A percentile compares a stretch with the other conserved stretches of the same genome.
Evolutionary conservation across 441 rosid genomes (phyloP).

Genomic region (Iberis amara): DNA sequence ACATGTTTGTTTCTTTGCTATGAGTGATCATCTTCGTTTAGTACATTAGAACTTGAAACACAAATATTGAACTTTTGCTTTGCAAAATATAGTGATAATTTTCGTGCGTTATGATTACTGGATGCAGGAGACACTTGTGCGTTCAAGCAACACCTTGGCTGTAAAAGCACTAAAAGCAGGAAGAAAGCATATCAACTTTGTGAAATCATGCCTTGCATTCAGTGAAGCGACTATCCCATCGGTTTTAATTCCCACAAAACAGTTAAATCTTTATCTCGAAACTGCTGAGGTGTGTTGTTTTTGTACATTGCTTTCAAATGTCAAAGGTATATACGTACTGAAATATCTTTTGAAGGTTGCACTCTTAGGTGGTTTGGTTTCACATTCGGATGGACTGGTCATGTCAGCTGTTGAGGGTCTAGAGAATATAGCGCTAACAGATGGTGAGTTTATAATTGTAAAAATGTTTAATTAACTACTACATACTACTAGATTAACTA

Average conservation of each 20-base stretch:
- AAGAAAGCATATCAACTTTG: slow-evolving; percentile 40
- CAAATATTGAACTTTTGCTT: slow-evolving; percentile 2
- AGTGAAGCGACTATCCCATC: slow-evolving; percentile 84
- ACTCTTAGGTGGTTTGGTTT: slow-evolving; percentile 60
- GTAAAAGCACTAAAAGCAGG: slow-evolving; percentile 55
- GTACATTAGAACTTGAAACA: slow-evolving; percentile 8
- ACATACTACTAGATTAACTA: slow-evolving; percentile 2
- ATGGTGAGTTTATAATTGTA: slow-evolving; percentile 47
- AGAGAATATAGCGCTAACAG: slow-evolving; percentile 37
- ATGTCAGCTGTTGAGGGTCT: slow-evolving; percentile 56
- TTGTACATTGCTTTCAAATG: neutral
- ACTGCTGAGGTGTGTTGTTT: slow-evolving; percentile 69
- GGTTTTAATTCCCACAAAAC: slow-evolving; percentile 45
- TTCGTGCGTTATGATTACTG: slow-evolving; percentile 19
- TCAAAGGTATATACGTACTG: slow-evolving; percentile 21
- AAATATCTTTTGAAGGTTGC: slow-evolving; percentile 54
- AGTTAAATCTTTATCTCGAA: slow-evolving; percentile 71
- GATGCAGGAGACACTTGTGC: slow-evolving; percentile 78
- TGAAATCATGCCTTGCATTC: slow-evolving; percentile 80
- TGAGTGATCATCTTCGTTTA: neutral
- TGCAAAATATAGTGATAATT: slow-evolving; percentile 9
- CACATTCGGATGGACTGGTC: slow-evolving; percentile 71
- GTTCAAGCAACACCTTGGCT: slow-evolving; percentile 69
- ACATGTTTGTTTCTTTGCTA: slow-evolving; percentile 2
- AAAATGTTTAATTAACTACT: slow-evolving; percentile 1